Base-by-base conservation (phyloP, 2,329 filamentous ascomycete genomes). In the Beauveria rudraprayagi region DNA sequence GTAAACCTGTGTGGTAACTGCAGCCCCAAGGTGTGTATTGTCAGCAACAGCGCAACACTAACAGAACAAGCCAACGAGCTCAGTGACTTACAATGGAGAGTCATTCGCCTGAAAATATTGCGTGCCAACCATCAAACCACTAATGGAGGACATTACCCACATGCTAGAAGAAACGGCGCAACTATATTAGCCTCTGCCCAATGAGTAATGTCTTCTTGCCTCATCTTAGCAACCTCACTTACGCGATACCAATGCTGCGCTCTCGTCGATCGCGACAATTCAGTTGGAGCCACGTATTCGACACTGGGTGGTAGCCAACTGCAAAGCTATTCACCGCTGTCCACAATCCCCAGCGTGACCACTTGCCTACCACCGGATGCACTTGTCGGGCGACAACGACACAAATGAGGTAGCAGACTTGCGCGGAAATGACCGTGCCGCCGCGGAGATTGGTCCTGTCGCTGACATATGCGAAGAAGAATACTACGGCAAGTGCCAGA, bases 211-310 rank as follows among this genome's bases (percentile, higher is more conserved):
- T 40, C 11, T 11, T 53, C 17, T 28, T 37, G 34, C 16, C 26
- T 11, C 43, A 22, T 43, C n/a, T 37, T 2, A 24, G 2, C 3
- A 10, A 0, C 37, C 6, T 37, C 30, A 68, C 77, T 65, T 65
- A 79, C 72, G 80, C 79, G 52, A 83, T 76, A 22, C 71, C 73
- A 56, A 83, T 78, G 63, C 77, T 82, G 58, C 78, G 67, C 66
- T 81, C 79, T 5, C 74, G 68, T 0, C 76, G 66, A 19, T 76
- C 76, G 16, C 69, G 70, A 64, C 80, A 82, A 64, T 83, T 83
- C 7, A 82, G 68, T 65, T 81, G 78, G 19, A 80, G 70, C 80
- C 79, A 83, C 0, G 77, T 74, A 67, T 82, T 83, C 60, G 82
- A 78, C 0, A 80, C 73, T 0, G 80, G 80, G 66, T 83, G 80